Percentiles rank a stretch among this genome's conserved stretches.
phyloP scores from a whole-genome alignment of 768 basidiomycete species.

The Dacryopinax primogenitus region DNA sequence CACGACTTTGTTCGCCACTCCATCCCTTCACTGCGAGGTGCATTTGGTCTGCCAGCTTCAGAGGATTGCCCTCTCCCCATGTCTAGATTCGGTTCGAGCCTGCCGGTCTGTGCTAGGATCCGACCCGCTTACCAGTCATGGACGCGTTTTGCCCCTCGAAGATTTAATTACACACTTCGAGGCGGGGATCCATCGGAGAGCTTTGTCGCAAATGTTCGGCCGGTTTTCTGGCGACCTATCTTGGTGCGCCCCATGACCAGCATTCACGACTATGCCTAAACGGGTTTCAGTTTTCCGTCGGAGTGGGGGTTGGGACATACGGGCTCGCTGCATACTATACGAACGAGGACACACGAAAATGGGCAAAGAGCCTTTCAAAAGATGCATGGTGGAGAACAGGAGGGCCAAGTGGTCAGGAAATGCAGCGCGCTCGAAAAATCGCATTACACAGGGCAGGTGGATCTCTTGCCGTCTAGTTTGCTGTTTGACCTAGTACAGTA shows the following conservation, averaged over 20 bases:
- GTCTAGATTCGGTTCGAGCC: background rate
- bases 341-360: conserved; percentile 24
- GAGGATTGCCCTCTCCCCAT: conserved; percentile 7
- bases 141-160: background rate
- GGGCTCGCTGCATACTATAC: conserved; percentile 22
- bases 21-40: too few relatives aligned
- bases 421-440: conserved; percentile 24
- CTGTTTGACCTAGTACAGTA: conserved; percentile 13
- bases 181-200: background rate
- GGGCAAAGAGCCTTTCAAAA: conserved; percentile 21
- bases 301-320: conserved; percentile 23
- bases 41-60: background rate
- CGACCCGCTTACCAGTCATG: background rate
- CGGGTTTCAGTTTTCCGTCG: conserved; percentile 1
- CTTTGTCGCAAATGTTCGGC: background rate
- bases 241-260: background rate
- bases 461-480: background rate
- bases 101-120: conserved; percentile 1
- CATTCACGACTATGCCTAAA: background rate
- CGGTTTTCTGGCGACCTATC: conserved; percentile 3
- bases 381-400: conserved; percentile 24
- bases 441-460: conserved; percentile 22
- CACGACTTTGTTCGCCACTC: too few relatives aligned
- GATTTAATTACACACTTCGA: background rate
- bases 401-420: conserved; percentile 22